Base-by-base conservation (phyloP, 139 green algal genomes). In the Diplosphaera chodatii region DNA sequence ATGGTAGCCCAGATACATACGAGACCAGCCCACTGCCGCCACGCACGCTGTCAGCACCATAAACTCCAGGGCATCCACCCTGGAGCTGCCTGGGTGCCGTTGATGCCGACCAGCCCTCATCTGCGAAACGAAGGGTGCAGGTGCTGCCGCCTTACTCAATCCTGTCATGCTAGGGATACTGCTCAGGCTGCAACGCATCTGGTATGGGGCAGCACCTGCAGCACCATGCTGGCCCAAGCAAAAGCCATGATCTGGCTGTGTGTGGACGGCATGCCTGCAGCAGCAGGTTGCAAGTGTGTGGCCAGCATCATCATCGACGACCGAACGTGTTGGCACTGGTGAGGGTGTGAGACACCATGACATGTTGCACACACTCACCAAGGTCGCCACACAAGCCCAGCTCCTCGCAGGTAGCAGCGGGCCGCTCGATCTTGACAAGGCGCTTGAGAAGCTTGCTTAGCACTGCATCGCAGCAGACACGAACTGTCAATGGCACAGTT, bases 1-100 rank as follows among this genome's bases (percentile, higher is more conserved):
- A n/a, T 65, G 59, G 59, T 65, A 65, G 59, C 59, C 59, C 28
- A 65, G 21, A n/a, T 65, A 65, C 59, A 65, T n/a, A 32, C 59
- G 59, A 3, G 59, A 31, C n/a, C 59, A 65, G 59, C 5, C 59
- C 59, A 65, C 59, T 22, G 27, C n/a, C 8, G 27, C 59, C 28
- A 32, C n/a, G 25, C 13, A 5, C 2, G 27, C 59, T 3, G 27
- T 31, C 5, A 65, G 21, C 5, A 5, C 10, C 5, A 65, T n/a
- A 15, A 32, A 15, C 25, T 65, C 59, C 4, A 65, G 25, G 10
- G 27, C 21, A 5, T 65, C 27, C 5, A 32, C 6, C 4, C 4
- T 5, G 4, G 59, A 33, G 5, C 32, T 32, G 10, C 8, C 3
- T 65, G 59, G n/a, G 32, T n/a, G 27, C 5, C n/a, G n/a, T 2